A percentile compares a stretch with the other conserved stretches of the same genome.
These are phyloP conservation scores for Globisporangium paroecandrum DNA, from an alignment of 352 stramenopile species.

Conservation along the genomic window DNA sequence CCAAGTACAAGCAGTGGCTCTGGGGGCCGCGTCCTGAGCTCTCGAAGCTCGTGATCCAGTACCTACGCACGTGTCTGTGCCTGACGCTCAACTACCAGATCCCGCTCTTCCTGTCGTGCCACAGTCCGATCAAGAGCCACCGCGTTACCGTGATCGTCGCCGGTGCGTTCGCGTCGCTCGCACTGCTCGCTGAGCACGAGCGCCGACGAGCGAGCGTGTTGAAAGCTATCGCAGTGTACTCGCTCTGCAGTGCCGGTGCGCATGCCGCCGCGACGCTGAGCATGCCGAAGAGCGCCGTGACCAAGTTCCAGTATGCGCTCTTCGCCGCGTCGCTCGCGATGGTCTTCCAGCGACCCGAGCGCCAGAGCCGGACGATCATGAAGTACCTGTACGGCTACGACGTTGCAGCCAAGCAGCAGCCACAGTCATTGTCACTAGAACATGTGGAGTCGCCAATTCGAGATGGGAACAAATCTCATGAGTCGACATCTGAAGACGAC, in stretches of 20 bases:
- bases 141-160: conserved; percentile 30
- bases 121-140: conserved; percentile 33
- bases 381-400: conserved; percentile 55
- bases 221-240: conserved; percentile 58
- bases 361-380: conserved; percentile 42
- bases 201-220: conserved; percentile 50
- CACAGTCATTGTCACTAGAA: background rate
- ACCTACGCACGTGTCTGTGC: conserved; percentile 52
- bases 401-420: conserved; percentile 1
- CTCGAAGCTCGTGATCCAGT: conserved; percentile 32
- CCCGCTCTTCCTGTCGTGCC: conserved; percentile 49
- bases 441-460: background rate
- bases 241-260: conserved; percentile 32
- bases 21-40: conserved; percentile 46
- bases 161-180: conserved; percentile 39
- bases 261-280: conserved; percentile 22
- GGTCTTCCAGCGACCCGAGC: conserved; percentile 44
- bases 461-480: background rate
- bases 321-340: conserved; percentile 36
- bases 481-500: background rate
- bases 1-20: conserved; percentile 64
- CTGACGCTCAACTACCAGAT: conserved; percentile 65
- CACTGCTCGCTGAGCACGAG: conserved; percentile 46
- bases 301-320: conserved; percentile 36
- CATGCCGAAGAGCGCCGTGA: conserved; percentile 17